Conservation (phyloP, 2,329 filamentous ascomycete genomes). For the Pseudogymnoascus sp. region DNA sequence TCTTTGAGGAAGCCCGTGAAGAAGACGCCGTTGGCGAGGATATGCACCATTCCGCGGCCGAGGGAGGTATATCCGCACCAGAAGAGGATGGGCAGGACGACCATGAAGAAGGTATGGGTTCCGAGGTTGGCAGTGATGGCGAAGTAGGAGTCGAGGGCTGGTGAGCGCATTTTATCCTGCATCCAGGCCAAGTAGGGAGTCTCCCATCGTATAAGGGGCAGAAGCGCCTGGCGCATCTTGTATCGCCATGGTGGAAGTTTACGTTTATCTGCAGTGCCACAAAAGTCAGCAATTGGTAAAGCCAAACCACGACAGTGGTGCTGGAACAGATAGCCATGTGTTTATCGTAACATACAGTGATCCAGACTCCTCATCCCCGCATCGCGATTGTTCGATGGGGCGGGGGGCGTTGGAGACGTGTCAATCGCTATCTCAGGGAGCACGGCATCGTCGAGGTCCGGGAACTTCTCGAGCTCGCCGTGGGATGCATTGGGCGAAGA, state of each 20-base stretch:
- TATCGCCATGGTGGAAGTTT: conserved; percentile 86
- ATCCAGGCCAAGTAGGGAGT: conserved; percentile 87
- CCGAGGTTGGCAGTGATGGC: conserved; percentile 92
- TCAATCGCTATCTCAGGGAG: conserved; percentile 9
- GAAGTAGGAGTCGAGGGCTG: conserved; percentile 89
- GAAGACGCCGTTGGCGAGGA: conserved; percentile 71
- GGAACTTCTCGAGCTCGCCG: conserved; percentile 26
- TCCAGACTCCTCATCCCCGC: conserved; percentile 75
- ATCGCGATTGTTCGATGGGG: conserved; percentile 36
- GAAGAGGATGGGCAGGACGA: conserved; percentile 86
- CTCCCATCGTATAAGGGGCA: conserved; percentile 88
- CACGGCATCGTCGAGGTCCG: conserved; percentile 26
- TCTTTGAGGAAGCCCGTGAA: conserved; percentile 93
- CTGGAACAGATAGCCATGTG: background rate
- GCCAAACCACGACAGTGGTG: conserved; percentile 8
- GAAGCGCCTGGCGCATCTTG: conserved; percentile 65
- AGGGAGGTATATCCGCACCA: conserved; percentile 87
- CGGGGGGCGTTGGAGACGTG: background rate
- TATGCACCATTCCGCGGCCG: conserved; percentile 62
- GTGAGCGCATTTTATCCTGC: conserved; percentile 72
- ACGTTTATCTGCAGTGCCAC: conserved; percentile 56
- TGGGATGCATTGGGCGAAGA: conserved; percentile 26
- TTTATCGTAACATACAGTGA: conserved; percentile 52
- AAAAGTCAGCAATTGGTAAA: conserved; percentile 4
- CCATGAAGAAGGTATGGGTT: conserved; percentile 98